phyloP scores from a whole-genome alignment of 208 protist species.

The Acanthamoeba comandoni region DNA sequence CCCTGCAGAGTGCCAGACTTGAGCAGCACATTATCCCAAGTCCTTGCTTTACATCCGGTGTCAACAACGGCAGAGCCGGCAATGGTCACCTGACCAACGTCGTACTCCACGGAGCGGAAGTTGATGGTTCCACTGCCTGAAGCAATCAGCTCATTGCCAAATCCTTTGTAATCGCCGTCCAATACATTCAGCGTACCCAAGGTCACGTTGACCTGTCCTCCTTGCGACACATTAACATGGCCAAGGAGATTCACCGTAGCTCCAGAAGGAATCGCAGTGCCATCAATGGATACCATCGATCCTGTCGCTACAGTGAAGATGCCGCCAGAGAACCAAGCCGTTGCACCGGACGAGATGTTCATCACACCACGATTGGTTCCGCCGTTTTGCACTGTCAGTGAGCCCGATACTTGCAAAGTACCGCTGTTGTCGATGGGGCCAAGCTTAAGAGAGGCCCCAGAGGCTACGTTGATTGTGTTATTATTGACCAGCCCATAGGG shows the following conservation, averaged over 20 bases:
- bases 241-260: constrained; percentile 37
- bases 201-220: constrained; percentile 2
- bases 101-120: constrained; percentile 57
- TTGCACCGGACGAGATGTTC: neutral
- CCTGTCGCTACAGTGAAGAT: neutral
- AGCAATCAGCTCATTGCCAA: neutral
- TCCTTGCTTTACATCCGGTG: constrained; percentile 26
- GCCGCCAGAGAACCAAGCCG: constrained; percentile 34
- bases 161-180: constrained; percentile 45
- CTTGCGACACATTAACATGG: neutral
- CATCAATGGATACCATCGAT: constrained; percentile 4
- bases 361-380: neutral
- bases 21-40: constrained; percentile 8
- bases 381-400: constrained; percentile 22
- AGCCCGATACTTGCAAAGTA: constrained; percentile 5
- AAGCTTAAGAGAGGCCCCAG: neutral
- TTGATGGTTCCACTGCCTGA: neutral
- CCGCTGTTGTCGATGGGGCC: constrained; percentile 24
- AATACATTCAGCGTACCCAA: constrained; percentile 29
- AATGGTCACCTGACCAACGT: neutral
- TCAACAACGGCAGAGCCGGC: constrained; percentile 7
- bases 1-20: constrained; percentile 15
- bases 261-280: neutral
- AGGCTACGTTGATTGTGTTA: too few relatives aligned
- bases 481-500: too few relatives aligned